phyloP scores from a whole-genome alignment of 768 basidiomycete genomes.

The Xerocomellus chrysenteron region DNA sequence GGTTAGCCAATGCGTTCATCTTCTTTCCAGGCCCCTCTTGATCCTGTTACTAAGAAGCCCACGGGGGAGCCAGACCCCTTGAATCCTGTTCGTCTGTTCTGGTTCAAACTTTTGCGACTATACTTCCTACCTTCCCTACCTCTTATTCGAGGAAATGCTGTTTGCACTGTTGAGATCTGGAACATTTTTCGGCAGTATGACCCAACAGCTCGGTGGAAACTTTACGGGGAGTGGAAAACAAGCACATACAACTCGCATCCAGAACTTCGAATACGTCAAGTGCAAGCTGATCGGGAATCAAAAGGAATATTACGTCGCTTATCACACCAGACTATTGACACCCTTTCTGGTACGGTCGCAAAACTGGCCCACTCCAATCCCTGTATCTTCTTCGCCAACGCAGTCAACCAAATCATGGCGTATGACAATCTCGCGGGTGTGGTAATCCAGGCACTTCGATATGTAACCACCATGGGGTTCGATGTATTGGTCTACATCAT shows the following conservation, averaged over 20 bases:
- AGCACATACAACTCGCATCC: conserved; percentile 70
- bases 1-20: conserved; percentile 4
- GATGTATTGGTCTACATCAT: conserved; percentile 89
- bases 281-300: conserved; percentile 83
- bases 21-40: conserved; percentile 42
- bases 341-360: conserved; percentile 83
- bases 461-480: conserved; percentile 90
- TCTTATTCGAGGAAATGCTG: conserved; percentile 80
- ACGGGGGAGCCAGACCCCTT: conserved; percentile 52
- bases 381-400: conserved; percentile 83
- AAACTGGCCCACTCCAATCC: conserved; percentile 96
- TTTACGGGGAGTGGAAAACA: conserved; percentile 96
- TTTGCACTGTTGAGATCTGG: conserved; percentile 93
- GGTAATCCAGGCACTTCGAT: conserved; percentile 85
- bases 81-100: conserved; percentile 70
- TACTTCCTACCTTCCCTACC: conserved; percentile 87
- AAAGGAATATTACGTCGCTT: conserved; percentile 88
- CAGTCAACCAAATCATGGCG: conserved; percentile 91
- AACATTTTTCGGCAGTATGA: conserved; percentile 79
- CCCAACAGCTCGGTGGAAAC: conserved; percentile 76
- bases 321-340: conserved; percentile 79
- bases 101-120: conserved; percentile 77
- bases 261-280: conserved; percentile 73
- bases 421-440: conserved; percentile 92
- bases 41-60: conserved; percentile 62